A percentile compares a stretch with the other conserved stretches of the same genome.
Conservation (phyloP, 768 basidiomycete species). For the Calocybe gangraenosa region DNA sequence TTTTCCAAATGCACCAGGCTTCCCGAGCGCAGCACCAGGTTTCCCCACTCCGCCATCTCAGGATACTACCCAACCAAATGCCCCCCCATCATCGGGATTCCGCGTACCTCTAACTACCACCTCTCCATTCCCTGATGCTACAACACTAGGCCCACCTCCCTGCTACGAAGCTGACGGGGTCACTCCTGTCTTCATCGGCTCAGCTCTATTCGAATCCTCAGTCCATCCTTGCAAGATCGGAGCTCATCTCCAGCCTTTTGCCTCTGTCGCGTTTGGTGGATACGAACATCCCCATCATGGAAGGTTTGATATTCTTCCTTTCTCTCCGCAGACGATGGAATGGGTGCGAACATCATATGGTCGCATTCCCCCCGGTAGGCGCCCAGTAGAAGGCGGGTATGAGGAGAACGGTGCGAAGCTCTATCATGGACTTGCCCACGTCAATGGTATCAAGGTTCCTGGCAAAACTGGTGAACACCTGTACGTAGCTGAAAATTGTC, state of each 20-base stretch:
- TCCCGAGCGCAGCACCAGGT: conserved; percentile 5
- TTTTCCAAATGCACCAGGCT: conserved; percentile 4
- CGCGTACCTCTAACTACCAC: conserved; percentile 51
- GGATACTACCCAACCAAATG: conserved; percentile 1
- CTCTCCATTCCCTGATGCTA: conserved; percentile 38
- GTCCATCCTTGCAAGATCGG: conserved; percentile 86
- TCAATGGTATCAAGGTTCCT: conserved; percentile 57
- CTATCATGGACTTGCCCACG: conserved; percentile 59
- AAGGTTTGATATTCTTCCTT: conserved; percentile 73
- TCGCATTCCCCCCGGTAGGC: conserved; percentile 49
- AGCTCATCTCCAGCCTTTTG: conserved; percentile 45
- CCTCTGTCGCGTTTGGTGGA: conserved; percentile 63
- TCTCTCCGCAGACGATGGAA: conserved; percentile 66
- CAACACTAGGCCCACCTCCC: conserved; percentile 45
- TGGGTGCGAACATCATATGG: conserved; percentile 64
- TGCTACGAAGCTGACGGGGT: conserved; percentile 53
- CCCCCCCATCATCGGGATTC: conserved; percentile 59
- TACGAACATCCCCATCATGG: conserved; percentile 56
- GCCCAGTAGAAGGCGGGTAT: conserved; percentile 70
- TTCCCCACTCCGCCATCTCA: conserved; percentile 12
- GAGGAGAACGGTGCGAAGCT: conserved; percentile 64
- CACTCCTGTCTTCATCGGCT: conserved; percentile 67
- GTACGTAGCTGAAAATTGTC: conserved; percentile 34
- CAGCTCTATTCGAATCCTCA: conserved; percentile 59
- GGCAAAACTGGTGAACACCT: conserved; percentile 73